Conservation (phyloP, 2,329 filamentous ascomycete species). For the Aspergillus pseudoterreus region DNA sequence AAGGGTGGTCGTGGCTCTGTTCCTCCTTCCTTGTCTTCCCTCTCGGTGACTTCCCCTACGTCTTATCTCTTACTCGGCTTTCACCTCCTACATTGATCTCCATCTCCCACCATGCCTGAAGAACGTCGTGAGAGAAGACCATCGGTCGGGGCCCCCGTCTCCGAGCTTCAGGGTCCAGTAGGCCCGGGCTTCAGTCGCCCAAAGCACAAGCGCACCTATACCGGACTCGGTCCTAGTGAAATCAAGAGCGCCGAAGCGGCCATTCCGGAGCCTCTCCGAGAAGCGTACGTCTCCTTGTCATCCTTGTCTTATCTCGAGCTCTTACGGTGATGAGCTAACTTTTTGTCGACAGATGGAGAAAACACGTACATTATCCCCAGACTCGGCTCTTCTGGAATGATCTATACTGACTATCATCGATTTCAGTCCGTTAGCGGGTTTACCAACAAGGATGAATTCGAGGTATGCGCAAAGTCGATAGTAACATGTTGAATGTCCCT, state of each 20-base stretch:
- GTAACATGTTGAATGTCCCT: not conserved
- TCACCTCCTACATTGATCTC: not conserved
- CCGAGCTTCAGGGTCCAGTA: conserved; percentile 80
- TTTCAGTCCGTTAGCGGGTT: conserved; percentile 64
- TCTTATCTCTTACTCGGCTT: not conserved
- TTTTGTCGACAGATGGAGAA: conserved; percentile 51
- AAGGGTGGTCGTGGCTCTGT: not conserved
- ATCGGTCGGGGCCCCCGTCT: conserved; percentile 76
- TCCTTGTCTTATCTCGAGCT: not conserved
- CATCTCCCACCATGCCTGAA: conserved; percentile 19
- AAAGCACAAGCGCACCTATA: conserved; percentile 96
- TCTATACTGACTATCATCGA: conserved; percentile 3
- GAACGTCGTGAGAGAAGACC: conserved; percentile 68
- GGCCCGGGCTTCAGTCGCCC: conserved; percentile 83
- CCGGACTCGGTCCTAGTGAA: conserved; percentile 83
- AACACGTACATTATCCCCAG: conserved; percentile 46
- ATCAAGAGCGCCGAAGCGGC: conserved; percentile 91
- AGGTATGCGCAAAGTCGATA: conserved; percentile 35
- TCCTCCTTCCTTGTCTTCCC: not conserved
- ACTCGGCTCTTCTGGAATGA: not conserved
- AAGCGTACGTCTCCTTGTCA: conserved; percentile 59
- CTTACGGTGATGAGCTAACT: conserved; percentile 15
- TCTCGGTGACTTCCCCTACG: not conserved
- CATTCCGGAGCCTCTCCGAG: conserved; percentile 84
- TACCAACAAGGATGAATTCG: conserved; percentile 74